Conservation (phyloP, 441 rosid species). For the Raphanus hybrid region DNA sequence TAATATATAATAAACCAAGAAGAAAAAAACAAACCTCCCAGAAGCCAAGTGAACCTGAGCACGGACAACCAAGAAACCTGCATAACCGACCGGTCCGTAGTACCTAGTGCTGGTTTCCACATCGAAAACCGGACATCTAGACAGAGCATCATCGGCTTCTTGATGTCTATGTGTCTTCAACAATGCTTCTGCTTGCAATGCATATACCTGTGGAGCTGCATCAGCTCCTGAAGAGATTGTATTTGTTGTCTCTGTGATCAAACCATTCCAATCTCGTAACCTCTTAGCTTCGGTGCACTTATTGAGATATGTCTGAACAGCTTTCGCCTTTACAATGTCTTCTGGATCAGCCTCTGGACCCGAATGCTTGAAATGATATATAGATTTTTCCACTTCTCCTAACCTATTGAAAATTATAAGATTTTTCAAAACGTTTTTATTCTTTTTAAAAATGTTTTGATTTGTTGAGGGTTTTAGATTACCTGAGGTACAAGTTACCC, state of each 20-base stretch:
- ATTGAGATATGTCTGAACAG: constrained; percentile 56
- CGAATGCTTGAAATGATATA: constrained; percentile 79
- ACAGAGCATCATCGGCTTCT: constrained; percentile 73
- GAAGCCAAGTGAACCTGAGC: constrained; percentile 82
- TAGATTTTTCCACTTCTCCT: constrained; percentile 86
- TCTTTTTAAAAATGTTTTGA: neutral
- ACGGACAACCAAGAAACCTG: constrained; percentile 71
- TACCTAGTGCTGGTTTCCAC: constrained; percentile 65
- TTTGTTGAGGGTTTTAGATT: constrained; percentile 18
- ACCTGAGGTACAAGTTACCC: constrained; percentile 87
- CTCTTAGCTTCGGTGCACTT: constrained; percentile 76
- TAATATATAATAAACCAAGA: neutral
- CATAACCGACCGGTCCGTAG: constrained; percentile 77
- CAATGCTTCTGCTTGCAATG: constrained; percentile 91
- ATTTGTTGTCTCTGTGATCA: constrained; percentile 57
- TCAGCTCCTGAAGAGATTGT: constrained; percentile 79
- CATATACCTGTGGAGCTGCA: constrained; percentile 87
- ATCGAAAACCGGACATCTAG: constrained; percentile 61
- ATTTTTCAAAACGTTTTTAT: neutral
- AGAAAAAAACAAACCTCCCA: constrained; percentile 73
- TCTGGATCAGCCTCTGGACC: constrained; percentile 80
- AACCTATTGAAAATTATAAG: constrained; percentile 47
- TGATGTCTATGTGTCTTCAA: constrained; percentile 74
- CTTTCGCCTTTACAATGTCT: constrained; percentile 67
- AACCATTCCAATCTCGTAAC: constrained; percentile 72